Base-by-base conservation (phyloP, 2,329 filamentous ascomycete species). In the Colletotrichum coccodes region DNA sequence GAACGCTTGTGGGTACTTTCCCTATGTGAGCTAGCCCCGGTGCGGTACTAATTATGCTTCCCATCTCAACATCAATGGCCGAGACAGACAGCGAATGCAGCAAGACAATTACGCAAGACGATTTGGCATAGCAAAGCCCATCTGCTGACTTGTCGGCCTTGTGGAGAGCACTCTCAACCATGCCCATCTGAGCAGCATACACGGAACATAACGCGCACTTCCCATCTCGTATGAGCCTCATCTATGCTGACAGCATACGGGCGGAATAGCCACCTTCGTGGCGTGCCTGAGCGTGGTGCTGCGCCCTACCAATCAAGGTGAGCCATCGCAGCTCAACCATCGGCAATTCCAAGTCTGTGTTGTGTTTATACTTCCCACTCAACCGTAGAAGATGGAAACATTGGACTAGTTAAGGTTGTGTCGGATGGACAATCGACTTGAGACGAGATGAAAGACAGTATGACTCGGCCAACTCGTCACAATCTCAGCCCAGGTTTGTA, bases 41-140 rank as follows among this genome's bases (percentile, higher is more conserved):
- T 38, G 6, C 32, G 40, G 57, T 46, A 49, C 49, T 12, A 47
- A 40, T 38, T 44, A 60, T 60, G 56, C 54, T 30, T 12, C 18
- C 36, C 49, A 49, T 47, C n/a, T n/a, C 60, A 56, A 50, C 50
- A 38, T 16, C 53, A 14, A 52, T 26, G 34, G 34, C 47, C 44
- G 46, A 60, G 32, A 50, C 28, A 36, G 16, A 30, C 18, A 30
- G n/a, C 46, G 14, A 28, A 30, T 32, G 63, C 32, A 32, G 47
- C 57, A 32, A 47, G 38, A 61, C 30, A 21, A 61, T 54, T 54
- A 42, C 57, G 47, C 63, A 66, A 34, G 47, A 54, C 18, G 40
- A 9, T 49, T 42, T 30, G 36, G 56, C 38, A 61, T 38, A 54
- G 58, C 34, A 49, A 50, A 40, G 18, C 50, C 40, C 21, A n/a